phyloP scores from a whole-genome alignment of 768 basidiomycete genomes.

The Kwoniella sp. region DNA sequence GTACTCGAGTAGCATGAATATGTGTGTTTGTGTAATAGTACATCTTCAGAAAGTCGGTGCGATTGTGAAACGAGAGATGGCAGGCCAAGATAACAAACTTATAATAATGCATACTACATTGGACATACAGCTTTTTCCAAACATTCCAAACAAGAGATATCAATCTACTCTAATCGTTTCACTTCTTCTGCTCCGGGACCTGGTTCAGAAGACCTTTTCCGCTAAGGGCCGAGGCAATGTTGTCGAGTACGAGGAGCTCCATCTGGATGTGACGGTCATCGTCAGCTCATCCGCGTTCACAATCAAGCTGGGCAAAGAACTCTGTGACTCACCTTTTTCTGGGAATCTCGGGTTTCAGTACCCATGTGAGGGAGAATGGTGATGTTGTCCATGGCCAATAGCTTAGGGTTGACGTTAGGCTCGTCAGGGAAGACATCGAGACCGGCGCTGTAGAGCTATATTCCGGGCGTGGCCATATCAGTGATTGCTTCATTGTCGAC shows the following conservation, averaged over 20 bases:
- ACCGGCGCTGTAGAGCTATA: constrained; percentile 74
- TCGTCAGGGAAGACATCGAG: constrained; percentile 86
- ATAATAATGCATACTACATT: background rate
- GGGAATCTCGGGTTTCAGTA: constrained; percentile 45
- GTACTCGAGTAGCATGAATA: background rate
- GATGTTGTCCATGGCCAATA: constrained; percentile 79
- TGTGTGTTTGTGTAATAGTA: background rate
- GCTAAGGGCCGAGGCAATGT: constrained; percentile 42
- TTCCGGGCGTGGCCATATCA: background rate
- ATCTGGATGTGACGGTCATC: constrained; percentile 28
- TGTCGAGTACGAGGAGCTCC: constrained; percentile 43
- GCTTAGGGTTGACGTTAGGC: constrained; percentile 75
- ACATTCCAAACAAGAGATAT: too few relatives aligned
- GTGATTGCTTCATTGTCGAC: background rate
- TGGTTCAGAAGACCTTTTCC: constrained; percentile 51
- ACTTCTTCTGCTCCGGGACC: constrained; percentile 47
- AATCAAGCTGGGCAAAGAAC: too few relatives aligned
- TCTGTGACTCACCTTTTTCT: constrained; percentile 50
- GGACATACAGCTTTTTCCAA: background rate
- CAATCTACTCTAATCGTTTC: background rate
- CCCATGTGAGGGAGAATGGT: constrained; percentile 91
- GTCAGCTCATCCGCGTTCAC: too few relatives aligned
- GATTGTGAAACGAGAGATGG: too few relatives aligned
- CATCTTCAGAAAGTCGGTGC: background rate
- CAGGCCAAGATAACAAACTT: too few relatives aligned